Evolutionary conservation across 768 basidiomycete species (phyloP), one percentile per base, ranked within the genome.

Genomic region (Pisolithus albus): DNA sequence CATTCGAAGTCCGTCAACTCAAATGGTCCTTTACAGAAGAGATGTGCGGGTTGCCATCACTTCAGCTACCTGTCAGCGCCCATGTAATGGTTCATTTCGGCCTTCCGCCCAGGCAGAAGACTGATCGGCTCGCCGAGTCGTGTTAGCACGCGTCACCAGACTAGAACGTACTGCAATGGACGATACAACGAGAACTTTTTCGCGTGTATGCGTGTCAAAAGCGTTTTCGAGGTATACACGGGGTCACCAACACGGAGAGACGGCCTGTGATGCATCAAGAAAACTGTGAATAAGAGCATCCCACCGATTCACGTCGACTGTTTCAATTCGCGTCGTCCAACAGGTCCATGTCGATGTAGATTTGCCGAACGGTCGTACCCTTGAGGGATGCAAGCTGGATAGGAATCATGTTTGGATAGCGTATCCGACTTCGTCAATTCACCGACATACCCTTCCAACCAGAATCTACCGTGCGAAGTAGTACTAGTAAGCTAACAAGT

Each of bases 271-370:
- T 36, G 13, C 16, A 9, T 5, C 44, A 13, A 44, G 43, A 32
- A 13, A 45, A 23, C 40, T 32, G 46, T 23, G 9, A 44, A 47
- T 26, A 18, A 34, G 11, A 11, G 10, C 2, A n/a, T 10, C 43
- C 37, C 16, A 32, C 21, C 37, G 5, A 41, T 32, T 42, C 15
- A 18, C 2, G 28, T 3, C 21, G 21, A 48, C 52, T n/a, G 34
- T 42, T 13, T 49, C 57, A 64, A 41, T 59, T 66, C 26, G 65
- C 87, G 56, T 88, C 86, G 51, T 74, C 74, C 16, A 73, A 72
- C 39, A 92, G 73, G 5, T 76, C 86, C 57, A 82, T 77, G 36
- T 91, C 87, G 46, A 80, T 73, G 60, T 91, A 88, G 18, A 90
- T 78, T 64, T 88, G 80, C 47, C 81, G 73, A 42, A 92, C 74